A percentile compares a stretch with the other conserved stretches of the same genome.
phyloP scores from a whole-genome alignment of 2,329 filamentous ascomycete species.

The Botrytis galanthina region DNA sequence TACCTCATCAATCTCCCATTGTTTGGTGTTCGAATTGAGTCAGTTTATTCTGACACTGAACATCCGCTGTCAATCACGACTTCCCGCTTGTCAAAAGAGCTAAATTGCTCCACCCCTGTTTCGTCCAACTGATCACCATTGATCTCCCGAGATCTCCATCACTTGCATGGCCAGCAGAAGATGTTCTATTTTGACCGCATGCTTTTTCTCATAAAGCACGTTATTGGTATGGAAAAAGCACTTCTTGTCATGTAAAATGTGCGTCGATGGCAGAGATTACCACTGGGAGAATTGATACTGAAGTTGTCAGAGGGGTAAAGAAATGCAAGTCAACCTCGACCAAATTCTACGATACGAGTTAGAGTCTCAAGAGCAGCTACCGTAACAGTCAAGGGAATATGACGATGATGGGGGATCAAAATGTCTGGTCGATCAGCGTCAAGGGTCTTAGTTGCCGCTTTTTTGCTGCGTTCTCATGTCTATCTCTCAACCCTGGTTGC shows the following conservation, averaged over 20 bases:
- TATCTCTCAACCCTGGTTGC: neutral
- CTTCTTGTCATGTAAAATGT: too few relatives aligned
- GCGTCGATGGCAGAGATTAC: neutral
- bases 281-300: neutral
- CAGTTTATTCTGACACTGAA: neutral
- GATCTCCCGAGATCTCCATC: neutral
- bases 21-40: neutral
- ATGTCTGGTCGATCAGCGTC: neutral
- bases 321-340: neutral
- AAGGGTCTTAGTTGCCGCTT: neutral
- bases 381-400: neutral
- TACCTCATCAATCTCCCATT: neutral
- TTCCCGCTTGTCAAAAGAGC: neutral
- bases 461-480: neutral
- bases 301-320: neutral
- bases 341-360: neutral
- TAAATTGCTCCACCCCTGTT: neutral
- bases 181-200: neutral
- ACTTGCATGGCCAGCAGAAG: neutral
- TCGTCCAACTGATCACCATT: neutral
- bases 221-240: neutral
- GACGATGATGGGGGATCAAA: neutral
- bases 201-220: neutral
- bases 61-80: neutral
- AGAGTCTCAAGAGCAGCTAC: neutral